Evolutionary conservation across 108 stramenopile species (phyloP), one percentile per base, ranked within the genome.

Genomic region (Stephanodiscus minutulus): DNA sequence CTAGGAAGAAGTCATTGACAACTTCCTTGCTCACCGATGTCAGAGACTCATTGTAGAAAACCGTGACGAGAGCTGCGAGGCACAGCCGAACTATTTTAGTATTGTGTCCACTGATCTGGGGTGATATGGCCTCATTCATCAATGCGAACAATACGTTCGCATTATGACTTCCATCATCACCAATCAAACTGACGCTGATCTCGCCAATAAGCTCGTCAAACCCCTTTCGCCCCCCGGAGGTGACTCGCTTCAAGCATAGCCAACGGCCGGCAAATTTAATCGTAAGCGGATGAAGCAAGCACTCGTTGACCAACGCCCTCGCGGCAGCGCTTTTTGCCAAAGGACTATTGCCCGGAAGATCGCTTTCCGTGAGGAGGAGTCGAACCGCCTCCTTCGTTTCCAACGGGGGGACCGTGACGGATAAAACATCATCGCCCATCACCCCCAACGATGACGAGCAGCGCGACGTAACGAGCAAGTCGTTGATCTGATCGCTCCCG

Each of bases 211-310:
- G 73, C 20, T 83, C 85, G 37, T 92, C 87, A 71, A 87, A 84
- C 9, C 82, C 85, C 39, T 87, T 89, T 2, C 84, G 61, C 9
- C 89, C 85, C 37, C 86, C 89, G 55, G 82, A 82, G 10, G 91
- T 88, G 20, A 78, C 86, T 56, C 88, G 85, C 44, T 92, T 92
- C 60, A 89, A 59, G 56, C 81, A 82, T 13, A 88, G 53, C 91
- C 91, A 92, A 18, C 91, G 83, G 2, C 91, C 91, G 18, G 87
- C 87, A 65, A 73, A 83, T 35, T 89, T 92, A 8, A 89, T 87
- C n/a, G 87, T 85, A 17, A 92, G 64, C 4, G 88, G 87, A 54
- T 92, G 91, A 70, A 85, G 73, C 27, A 83, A 83, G 55, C 91
- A 89, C 35, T 82, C 82, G 39, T 78, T 68, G 7, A 92, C 82